These are phyloP conservation scores for Floccularia luteovirens DNA, from an alignment of 768 basidiomycete species.

Conservation along the genomic window DNA sequence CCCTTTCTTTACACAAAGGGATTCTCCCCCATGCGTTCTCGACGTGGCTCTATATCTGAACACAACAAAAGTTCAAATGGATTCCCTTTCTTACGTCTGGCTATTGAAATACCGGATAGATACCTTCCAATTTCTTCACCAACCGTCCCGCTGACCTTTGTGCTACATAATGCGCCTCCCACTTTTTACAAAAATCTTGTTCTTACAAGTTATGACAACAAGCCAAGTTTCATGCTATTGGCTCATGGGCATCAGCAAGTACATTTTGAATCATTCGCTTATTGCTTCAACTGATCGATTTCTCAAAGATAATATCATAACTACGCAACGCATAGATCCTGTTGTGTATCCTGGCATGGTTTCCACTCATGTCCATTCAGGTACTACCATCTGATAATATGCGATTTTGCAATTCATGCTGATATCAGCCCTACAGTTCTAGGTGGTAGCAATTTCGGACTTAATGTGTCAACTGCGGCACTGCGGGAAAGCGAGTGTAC, in stretches of 20 bases:
- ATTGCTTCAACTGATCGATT: not conserved
- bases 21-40: no score
- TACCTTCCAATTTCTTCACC: no score
- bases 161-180: no score
- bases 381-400: slow-evolving; percentile 12
- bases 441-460: slow-evolving; percentile 46
- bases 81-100: no score
- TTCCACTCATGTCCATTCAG: slow-evolving; percentile 39
- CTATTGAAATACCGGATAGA: no score
- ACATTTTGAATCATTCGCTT: slow-evolving; percentile 1
- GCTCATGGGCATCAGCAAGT: slow-evolving; percentile 34
- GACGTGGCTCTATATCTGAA: no score
- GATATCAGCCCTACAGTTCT: slow-evolving; percentile 26
- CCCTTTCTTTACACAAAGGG: no score
- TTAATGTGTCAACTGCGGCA: slow-evolving; percentile 27
- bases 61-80: no score
- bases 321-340: slow-evolving; percentile 43
- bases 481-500: slow-evolving; percentile 42
- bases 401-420: slow-evolving; percentile 4
- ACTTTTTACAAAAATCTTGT: no score
- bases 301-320: slow-evolving; percentile 36
- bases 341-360: slow-evolving; percentile 38
- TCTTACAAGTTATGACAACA: no score
- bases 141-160: no score
- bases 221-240: no score